Conservation (phyloP, 495 filamentous ascomycete species). For the Aspergillus sclerotiicarbonarius region DNA sequence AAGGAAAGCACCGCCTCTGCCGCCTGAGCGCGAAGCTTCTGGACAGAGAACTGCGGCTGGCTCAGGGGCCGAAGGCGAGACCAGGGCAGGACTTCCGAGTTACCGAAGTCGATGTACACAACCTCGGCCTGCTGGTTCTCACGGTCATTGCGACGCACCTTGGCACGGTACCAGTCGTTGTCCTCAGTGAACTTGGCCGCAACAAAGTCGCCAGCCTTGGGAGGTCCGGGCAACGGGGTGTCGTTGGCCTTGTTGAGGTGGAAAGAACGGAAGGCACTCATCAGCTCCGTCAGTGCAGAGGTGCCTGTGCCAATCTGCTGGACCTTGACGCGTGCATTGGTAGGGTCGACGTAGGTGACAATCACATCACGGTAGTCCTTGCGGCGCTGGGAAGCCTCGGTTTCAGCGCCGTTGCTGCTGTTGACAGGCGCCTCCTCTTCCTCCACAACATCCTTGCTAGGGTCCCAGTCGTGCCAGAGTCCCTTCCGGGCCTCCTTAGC, state of each 20-base stretch:
- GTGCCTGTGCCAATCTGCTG: conserved; percentile 85
- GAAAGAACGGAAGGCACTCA: conserved; percentile 84
- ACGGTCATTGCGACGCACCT: conserved; percentile 88
- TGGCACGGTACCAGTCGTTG: conserved; percentile 89
- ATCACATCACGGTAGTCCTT: conserved; percentile 91
- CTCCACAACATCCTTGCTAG: conserved; percentile 67
- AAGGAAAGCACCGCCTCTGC: conserved; percentile 85
- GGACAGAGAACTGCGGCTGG: conserved; percentile 70
- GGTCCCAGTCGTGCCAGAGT: conserved; percentile 92
- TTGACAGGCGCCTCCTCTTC: conserved; percentile 44
- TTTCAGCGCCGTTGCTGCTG: conserved; percentile 48
- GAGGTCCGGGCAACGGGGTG: conserved; percentile 66
- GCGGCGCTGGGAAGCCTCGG: conserved; percentile 52
- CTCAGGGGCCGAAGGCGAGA: conserved; percentile 72
- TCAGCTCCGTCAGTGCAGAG: conserved; percentile 75
- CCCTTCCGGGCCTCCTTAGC: conserved; percentile 87
- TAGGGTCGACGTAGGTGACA: conserved; percentile 80
- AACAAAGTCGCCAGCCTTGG: conserved; percentile 88
- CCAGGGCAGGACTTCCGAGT: conserved; percentile 86
- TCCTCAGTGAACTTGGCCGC: conserved; percentile 86
- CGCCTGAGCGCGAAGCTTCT: conserved; percentile 83
- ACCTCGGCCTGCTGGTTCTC: conserved; percentile 84
- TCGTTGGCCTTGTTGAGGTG: conserved; percentile 75
- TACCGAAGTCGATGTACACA: conserved; percentile 94
- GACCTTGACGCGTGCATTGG: conserved; percentile 73